Conservation (phyloP, 257 asterid species). For the Pogostemon cablin region DNA sequence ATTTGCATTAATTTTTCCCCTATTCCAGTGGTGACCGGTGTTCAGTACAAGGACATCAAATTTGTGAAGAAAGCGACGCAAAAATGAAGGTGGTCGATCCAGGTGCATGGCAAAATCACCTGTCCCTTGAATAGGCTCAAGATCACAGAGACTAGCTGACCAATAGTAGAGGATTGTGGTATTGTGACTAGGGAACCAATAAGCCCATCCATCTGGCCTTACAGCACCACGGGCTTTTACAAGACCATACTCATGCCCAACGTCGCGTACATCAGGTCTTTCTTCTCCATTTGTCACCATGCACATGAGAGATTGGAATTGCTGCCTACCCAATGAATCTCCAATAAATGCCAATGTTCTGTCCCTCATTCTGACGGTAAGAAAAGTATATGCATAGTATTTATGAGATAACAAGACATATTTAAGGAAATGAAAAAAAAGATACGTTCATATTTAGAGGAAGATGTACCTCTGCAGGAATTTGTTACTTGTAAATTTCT, state of each 20-base stretch:
- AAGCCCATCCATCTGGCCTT: conserved; percentile 98
- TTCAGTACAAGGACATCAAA: conserved; percentile 75
- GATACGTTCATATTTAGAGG: background rate
- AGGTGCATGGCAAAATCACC: conserved; percentile 83
- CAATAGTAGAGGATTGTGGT: conserved; percentile 90
- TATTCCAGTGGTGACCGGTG: conserved; percentile 97
- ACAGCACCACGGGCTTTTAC: conserved; percentile 79
- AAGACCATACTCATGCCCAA: conserved; percentile 80
- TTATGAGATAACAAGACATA: conserved; percentile 1
- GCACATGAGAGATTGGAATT: conserved; percentile 96
- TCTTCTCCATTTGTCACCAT: conserved; percentile 84
- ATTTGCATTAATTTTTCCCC: conserved; percentile 80
- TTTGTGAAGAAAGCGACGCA: conserved; percentile 58
- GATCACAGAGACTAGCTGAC: conserved; percentile 91
- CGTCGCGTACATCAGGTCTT: conserved; percentile 72
- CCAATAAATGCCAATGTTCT: conserved; percentile 90
- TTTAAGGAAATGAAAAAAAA: background rate
- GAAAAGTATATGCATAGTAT: background rate
- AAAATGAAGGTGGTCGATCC: conserved; percentile 82
- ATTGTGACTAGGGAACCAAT: conserved; percentile 72
- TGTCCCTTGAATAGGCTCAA: conserved; percentile 61
- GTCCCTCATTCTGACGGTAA: conserved; percentile 69
- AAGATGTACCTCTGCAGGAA: conserved; percentile 65
- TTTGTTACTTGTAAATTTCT: conserved; percentile 65
- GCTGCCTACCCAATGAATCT: conserved; percentile 94